Percentiles rank a stretch among this genome's conserved stretches.
These are phyloP conservation scores for Kwoniella heveanensis DNA, from an alignment of 768 basidiomycete genomes.

Conservation along the genomic window DNA sequence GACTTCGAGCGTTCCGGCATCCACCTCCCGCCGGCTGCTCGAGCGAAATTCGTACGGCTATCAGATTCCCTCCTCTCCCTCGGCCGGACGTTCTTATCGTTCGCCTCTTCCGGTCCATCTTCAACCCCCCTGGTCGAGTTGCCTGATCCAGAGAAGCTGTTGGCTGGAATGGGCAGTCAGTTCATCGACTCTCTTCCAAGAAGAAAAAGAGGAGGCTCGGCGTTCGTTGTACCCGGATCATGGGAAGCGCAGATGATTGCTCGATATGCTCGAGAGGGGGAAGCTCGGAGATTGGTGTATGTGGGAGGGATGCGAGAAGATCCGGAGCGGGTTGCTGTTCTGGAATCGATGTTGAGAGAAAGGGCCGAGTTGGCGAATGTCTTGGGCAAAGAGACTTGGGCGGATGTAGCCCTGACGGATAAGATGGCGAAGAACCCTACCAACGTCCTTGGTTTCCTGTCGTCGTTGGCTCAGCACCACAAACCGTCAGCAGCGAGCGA, in stretches of 20 bases:
- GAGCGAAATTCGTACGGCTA: slow-evolving; percentile 80
- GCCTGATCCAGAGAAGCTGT: slow-evolving; percentile 47
- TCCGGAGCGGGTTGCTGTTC: slow-evolving; percentile 70
- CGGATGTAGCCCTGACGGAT: slow-evolving; percentile 80
- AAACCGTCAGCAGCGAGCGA: slow-evolving; percentile 74
- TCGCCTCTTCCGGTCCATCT: slow-evolving; percentile 36
- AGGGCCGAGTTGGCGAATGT: slow-evolving; percentile 80
- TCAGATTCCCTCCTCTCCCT: slow-evolving; percentile 86
- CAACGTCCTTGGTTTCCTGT: slow-evolving; percentile 83
- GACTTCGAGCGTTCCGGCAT: slow-evolving; percentile 99
- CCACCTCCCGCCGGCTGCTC: slow-evolving; percentile 73
- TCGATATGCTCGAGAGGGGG: slow-evolving; percentile 81
- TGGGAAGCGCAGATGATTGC: slow-evolving; percentile 92
- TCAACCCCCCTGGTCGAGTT: slow-evolving; percentile 46
- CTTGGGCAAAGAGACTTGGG: slow-evolving; percentile 83
- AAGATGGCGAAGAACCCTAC: slow-evolving; percentile 98
- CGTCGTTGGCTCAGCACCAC: slow-evolving; percentile 77
- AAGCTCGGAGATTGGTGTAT: slow-evolving; percentile 77
- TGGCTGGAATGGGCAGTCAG: slow-evolving; percentile 50
- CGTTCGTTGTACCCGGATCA: slow-evolving; percentile 77
- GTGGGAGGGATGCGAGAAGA: slow-evolving; percentile 72
- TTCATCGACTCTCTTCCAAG: slow-evolving; percentile 50
- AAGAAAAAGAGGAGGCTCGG: slow-evolving; percentile 12
- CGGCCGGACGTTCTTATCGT: slow-evolving; percentile 74
- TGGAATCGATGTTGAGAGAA: slow-evolving; percentile 74